Evolutionary conservation across 2,329 filamentous ascomycete species (phyloP).

Genomic region (Xylaria sp.): DNA sequence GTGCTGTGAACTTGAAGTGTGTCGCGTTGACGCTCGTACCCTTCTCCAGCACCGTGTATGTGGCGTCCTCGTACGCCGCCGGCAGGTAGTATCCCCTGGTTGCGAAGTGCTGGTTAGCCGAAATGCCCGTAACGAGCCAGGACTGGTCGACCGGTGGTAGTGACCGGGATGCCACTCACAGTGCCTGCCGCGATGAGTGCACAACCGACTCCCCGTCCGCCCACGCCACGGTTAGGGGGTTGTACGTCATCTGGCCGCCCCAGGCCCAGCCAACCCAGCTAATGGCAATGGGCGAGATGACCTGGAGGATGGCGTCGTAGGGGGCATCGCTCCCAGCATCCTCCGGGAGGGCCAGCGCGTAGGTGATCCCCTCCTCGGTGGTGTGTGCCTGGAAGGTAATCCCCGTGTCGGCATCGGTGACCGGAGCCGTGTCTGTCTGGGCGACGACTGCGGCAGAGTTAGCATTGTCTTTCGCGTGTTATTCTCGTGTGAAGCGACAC

Average conservation of each 20-base stretch:
- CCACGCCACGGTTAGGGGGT: constrained; percentile 46
- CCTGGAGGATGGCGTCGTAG: constrained; percentile 44
- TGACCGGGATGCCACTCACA: constrained; percentile 35
- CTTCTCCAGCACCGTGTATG: constrained; percentile 40
- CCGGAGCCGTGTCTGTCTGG: constrained; percentile 40
- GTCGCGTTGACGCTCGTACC: constrained; percentile 40
- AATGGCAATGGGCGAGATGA: constrained; percentile 40
- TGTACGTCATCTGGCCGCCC: constrained; percentile 47
- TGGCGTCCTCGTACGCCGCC: constrained; percentile 35
- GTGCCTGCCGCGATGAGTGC: constrained; percentile 44
- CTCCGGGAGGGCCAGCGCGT: constrained; percentile 40
- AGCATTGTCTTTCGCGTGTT: constrained; percentile 1
- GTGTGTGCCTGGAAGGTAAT: constrained; percentile 48
- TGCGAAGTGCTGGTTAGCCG: constrained; percentile 4
- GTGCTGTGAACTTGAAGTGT: constrained; percentile 40
- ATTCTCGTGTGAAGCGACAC: background rate
- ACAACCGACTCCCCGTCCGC: constrained; percentile 41
- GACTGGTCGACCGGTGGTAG: no score
- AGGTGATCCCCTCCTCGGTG: constrained; percentile 38
- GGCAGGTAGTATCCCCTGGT: constrained; percentile 44
- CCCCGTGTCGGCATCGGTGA: constrained; percentile 42
- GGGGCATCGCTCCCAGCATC: constrained; percentile 32
- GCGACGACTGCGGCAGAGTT: constrained; percentile 25
- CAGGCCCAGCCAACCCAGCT: constrained; percentile 47
- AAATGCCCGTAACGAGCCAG: background rate